These are phyloP conservation scores for Castanea mollissima DNA, from an alignment of 306 rosid genomes.

Conservation along the genomic window DNA sequence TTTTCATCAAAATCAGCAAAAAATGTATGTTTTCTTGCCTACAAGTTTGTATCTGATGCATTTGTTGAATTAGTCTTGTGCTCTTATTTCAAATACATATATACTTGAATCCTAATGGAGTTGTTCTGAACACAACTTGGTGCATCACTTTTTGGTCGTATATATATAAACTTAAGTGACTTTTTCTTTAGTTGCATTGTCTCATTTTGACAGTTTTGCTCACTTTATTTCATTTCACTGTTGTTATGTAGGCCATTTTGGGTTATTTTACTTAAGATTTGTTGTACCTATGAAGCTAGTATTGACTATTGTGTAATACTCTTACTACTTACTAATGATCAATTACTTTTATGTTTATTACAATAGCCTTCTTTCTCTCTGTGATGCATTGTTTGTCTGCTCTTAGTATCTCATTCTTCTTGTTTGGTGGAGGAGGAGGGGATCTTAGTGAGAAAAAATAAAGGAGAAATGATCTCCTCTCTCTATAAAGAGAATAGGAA, in stretches of 20 bases:
- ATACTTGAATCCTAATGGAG: background rate
- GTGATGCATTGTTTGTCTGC: background rate
- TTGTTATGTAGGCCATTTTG: background rate
- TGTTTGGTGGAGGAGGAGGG: background rate
- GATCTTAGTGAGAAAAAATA: background rate
- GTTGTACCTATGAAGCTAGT: background rate
- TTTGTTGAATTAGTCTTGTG: background rate
- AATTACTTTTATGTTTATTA: background rate
- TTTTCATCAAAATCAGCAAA: constrained; percentile 65
- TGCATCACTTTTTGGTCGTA: background rate
- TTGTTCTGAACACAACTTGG: background rate
- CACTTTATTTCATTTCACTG: background rate
- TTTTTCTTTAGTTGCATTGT: background rate
- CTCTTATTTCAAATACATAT: background rate
- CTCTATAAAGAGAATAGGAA: background rate
- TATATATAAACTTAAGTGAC: background rate
- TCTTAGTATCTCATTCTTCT: background rate
- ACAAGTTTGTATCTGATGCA: background rate
- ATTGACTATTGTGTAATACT: background rate
- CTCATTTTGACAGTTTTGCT: background rate
- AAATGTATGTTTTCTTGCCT: constrained; percentile 43
- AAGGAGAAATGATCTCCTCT: too few species aligned
- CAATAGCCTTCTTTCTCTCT: background rate
- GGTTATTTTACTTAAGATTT: background rate
- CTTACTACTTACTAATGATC: background rate